A percentile compares a stretch with the other conserved stretches of the same genome.
These are phyloP conservation scores for Pythium brachiatum DNA, from an alignment of 352 stramenopile species.

Conservation along the genomic window DNA sequence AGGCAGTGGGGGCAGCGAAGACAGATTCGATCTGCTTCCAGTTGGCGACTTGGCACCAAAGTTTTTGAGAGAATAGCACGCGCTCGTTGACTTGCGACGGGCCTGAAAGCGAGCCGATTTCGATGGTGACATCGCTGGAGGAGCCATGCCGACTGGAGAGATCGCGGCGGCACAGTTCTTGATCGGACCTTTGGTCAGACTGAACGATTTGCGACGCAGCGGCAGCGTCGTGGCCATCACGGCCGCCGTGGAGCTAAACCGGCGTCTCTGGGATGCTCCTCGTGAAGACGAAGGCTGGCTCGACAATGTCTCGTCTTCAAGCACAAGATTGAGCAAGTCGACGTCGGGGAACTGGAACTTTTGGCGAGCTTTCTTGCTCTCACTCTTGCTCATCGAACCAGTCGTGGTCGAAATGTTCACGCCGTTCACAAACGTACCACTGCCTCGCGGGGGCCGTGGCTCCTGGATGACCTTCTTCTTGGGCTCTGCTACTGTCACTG, in stretches of 20 bases:
- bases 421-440: constrained; percentile 9
- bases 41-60: constrained; percentile 7
- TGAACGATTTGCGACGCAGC: constrained; percentile 61
- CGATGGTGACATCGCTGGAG: not conserved
- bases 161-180: constrained; percentile 30
- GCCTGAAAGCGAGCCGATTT: constrained; percentile 21
- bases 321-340: constrained; percentile 31
- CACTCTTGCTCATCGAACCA: constrained; percentile 2
- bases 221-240: constrained; percentile 41
- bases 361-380: constrained; percentile 27
- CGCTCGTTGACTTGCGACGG: constrained; percentile 62
- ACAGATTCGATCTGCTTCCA: constrained; percentile 1
- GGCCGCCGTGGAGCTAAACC: constrained; percentile 31
- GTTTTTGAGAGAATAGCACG: constrained; percentile 25
- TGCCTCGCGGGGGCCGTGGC: constrained; percentile 37
- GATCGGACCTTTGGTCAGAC: constrained; percentile 54
- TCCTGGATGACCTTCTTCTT: constrained; percentile 41
- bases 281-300: constrained; percentile 3
- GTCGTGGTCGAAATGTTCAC: not conserved
- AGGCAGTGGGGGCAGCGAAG: constrained; percentile 9
- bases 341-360: constrained; percentile 68
- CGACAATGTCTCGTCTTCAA: constrained; percentile 17
- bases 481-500: constrained; percentile 30
- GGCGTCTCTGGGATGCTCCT: constrained; percentile 13
- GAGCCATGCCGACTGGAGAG: not conserved